Base-by-base conservation (phyloP, 129 eudicot genomes). In the Heracleum sosnowskyi region DNA sequence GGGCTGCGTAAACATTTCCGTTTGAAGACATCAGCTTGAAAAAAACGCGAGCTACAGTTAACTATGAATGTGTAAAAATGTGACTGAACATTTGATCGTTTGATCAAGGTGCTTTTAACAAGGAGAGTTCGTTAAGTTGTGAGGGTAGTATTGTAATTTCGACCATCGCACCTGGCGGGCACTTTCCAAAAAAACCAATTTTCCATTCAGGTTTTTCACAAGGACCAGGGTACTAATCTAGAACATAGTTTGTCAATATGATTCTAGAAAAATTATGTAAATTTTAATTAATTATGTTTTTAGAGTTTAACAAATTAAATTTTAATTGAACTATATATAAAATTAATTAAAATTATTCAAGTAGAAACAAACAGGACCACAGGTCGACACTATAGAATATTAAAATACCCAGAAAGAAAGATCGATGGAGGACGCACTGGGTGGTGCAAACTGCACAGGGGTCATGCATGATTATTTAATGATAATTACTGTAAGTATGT, bases 21-120 rank as follows among this genome's bases (percentile, higher is more conserved):
- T 81, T 81, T 0, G 77, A 44, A 28, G 77, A 24, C 80, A 63
- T 77, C 73, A 77, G 40, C 80, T 29, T 13, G 76, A 49, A 11
- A 73, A 22, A 24, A 34, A 49, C 60, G 40, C 41, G 68, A 36
- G 69, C 2, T 64, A 13, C 73, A 35, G 73, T 68, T 33, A 68
- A 22, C 7, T 34, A 17, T 70, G 49, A 71, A 36, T 36, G 9
- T 70, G 71, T 78, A 18, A 20, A 24, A 15, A 20, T 73, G 76
- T 41, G 53, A 22, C 6, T 24, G 34, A 39, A 36, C 26, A 44
- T 71, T 69, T 36, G n/a, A 26, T 28, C 76, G 31, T 31, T 41
- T 26, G 36, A 45, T 4, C 53, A 41, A 41, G 41, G 33, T 22
- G 80, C 73, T 40, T 60, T 26, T 24, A 41, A 63, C 57, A 77